Evolutionary conservation across 2,329 filamentous ascomycete genomes (phyloP).

Genomic region (Daldinia eschscholtzii): DNA sequence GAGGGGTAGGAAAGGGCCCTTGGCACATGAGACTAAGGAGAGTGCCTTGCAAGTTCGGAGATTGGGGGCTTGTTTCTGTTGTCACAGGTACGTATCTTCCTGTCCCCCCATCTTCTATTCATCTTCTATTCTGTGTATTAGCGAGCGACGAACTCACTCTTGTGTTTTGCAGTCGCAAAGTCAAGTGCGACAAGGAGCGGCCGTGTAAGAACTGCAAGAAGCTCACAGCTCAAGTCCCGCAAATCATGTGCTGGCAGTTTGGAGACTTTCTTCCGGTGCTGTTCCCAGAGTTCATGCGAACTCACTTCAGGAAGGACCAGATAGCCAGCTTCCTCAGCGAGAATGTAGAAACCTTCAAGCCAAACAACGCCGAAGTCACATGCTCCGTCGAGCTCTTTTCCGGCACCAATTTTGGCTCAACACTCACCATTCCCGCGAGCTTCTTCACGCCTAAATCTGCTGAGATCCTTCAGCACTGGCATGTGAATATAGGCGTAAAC

Average conservation of each 20-base stretch:
- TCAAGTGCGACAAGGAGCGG: conserved; percentile 67
- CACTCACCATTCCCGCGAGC: conserved; percentile 62
- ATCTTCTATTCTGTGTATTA: neutral
- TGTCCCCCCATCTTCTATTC: neutral
- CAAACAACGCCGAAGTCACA: conserved; percentile 57
- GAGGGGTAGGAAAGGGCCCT: conserved; percentile 67
- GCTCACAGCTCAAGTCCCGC: conserved; percentile 63
- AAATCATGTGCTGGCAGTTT: conserved; percentile 71
- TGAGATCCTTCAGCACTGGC: conserved; percentile 66
- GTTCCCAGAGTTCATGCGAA: conserved; percentile 65
- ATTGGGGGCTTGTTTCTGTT: conserved; percentile 70
- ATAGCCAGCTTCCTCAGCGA: conserved; percentile 63
- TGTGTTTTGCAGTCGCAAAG: conserved; percentile 62
- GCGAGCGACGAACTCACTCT: conserved; percentile 10
- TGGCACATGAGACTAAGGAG: conserved; percentile 67
- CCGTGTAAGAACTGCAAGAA: conserved; percentile 70
- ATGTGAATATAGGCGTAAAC: conserved; percentile 56
- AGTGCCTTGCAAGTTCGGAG: conserved; percentile 67
- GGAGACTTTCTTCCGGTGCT: conserved; percentile 65
- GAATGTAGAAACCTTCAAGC: conserved; percentile 61
- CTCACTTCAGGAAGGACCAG: conserved; percentile 64
- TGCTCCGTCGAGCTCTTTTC: conserved; percentile 64
- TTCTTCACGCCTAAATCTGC: conserved; percentile 64
- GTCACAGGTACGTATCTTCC: conserved; percentile 55
- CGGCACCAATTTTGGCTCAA: conserved; percentile 59